Conservation (phyloP, 176 grass and related monocot species). For the Oryza brachyantha region DNA sequence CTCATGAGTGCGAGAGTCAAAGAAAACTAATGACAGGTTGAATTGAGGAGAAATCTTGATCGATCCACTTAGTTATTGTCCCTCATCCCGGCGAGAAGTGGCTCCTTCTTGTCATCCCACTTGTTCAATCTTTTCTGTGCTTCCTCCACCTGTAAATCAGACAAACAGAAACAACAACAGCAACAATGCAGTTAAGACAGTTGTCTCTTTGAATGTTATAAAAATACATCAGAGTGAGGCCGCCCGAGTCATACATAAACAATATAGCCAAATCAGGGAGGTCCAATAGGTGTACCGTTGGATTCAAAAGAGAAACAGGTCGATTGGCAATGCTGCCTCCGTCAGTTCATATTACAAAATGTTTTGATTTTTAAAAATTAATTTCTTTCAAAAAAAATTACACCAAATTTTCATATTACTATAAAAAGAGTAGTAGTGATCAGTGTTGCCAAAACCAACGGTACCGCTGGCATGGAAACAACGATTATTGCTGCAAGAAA, state of each 20-base stretch:
- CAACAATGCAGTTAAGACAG: background rate
- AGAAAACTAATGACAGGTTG: no score
- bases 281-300: background rate
- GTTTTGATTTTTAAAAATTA: no score
- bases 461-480: no score
- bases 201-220: background rate
- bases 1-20: no score
- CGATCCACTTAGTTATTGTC: conserved; percentile 1
- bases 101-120: conserved; percentile 67
- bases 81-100: conserved; percentile 36
- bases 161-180: background rate
- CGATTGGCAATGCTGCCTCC: no score
- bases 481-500: no score
- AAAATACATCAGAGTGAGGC: background rate
- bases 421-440: no score
- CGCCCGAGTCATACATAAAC: background rate
- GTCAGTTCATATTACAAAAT: no score
- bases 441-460: no score
- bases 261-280: background rate
- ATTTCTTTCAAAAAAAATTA: no score
- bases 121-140: conserved; percentile 72
- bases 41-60: background rate
- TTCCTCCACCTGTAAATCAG: conserved; percentile 57
- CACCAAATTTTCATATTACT: no score
- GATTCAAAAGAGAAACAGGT: no score